These are phyloP conservation scores for Pichia heedii DNA, from an alignment of 805 yeast species.

Conservation along the genomic window DNA sequence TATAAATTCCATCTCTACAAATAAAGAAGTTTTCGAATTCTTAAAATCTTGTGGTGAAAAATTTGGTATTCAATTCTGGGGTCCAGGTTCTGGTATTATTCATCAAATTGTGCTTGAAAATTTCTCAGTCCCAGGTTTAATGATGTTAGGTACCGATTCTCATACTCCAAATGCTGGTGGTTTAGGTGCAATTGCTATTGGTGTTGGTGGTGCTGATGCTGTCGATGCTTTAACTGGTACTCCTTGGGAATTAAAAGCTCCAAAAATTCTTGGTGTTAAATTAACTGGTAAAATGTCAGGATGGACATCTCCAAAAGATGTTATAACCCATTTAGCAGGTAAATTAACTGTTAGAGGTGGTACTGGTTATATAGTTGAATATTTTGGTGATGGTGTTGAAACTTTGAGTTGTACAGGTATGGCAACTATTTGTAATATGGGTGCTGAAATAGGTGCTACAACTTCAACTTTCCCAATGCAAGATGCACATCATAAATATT, in stretches of 20 bases:
- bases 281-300: slow-evolving; percentile 87
- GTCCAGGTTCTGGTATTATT: slow-evolving; percentile 97
- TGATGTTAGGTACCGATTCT: slow-evolving; percentile 94
- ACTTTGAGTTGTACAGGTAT: slow-evolving; percentile 95
- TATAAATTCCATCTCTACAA: slow-evolving; percentile 75
- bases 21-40: slow-evolving; percentile 93
- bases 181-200: slow-evolving; percentile 93
- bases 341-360: slow-evolving; percentile 95
- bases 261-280: slow-evolving; percentile 90
- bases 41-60: slow-evolving; percentile 84
- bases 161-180: slow-evolving; percentile 99
- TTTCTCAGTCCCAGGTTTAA: slow-evolving; percentile 95
- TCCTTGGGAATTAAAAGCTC: slow-evolving; percentile 98
- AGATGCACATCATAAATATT: slow-evolving; percentile 78
- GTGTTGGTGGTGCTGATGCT: slow-evolving; percentile 99
- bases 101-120: slow-evolving; percentile 96
- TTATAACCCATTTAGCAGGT: slow-evolving; percentile 89
- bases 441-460: slow-evolving; percentile 99
- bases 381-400: slow-evolving; percentile 91
- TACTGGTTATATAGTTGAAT: slow-evolving; percentile 93
- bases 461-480: slow-evolving; percentile 97
- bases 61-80: slow-evolving; percentile 98
- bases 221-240: slow-evolving; percentile 92
- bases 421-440: slow-evolving; percentile 99
- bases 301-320: slow-evolving; percentile 97